Evolutionary conservation across 2,329 filamentous ascomycete genomes (phyloP), one percentile per base, ranked within the genome.

Genomic region (Elsinoe ampelina): DNA sequence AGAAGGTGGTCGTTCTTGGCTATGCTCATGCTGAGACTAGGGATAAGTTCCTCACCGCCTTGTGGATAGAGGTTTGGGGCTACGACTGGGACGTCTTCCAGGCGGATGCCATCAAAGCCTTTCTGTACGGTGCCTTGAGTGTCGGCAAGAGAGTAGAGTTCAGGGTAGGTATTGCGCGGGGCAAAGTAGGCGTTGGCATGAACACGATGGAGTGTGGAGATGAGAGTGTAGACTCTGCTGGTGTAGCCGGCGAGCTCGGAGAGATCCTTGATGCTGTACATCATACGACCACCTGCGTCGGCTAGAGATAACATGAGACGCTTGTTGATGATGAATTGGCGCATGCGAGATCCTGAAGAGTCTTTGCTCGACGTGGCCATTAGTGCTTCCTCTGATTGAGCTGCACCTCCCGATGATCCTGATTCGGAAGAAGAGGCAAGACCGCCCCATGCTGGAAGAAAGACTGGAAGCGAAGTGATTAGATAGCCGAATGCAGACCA

Each of bases 251-350:
- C 93, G 34, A 98, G 78, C 69, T 98, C 93, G 1, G 91, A 91
- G 35, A 98, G 81, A 67, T 98, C 95, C 73, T 98, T 98, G 77
- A 98, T 95, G 60, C 88, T 93, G 76, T 98, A 98, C 93, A 98
- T 98, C 89, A 98, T 96, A 47, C 93, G 82, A 22, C 92, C 92
- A 58, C 93, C 93, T 1, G 93, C 93, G 71, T 98, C 93, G 8
- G 93, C 93, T 36, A 98, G 80, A 13, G 92, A 97, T 32, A 98
- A 80, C 93, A 98, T 97, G 38, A 98, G 84, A 3, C 93, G 84
- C 72, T 98, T 97, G 75, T 98, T 98, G 11, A 93, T 98, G 72
- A 98, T 96, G 72, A 98, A 98, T 34, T 95, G 89, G 74, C 95
- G 93, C 89, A 97, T 98, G 39, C 95, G 88, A 11, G 41, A 47